A percentile compares a stretch with the other conserved stretches of the same genome.
Conservation (phyloP, 768 basidiomycete genomes). For the Pleurotus giganteus region DNA sequence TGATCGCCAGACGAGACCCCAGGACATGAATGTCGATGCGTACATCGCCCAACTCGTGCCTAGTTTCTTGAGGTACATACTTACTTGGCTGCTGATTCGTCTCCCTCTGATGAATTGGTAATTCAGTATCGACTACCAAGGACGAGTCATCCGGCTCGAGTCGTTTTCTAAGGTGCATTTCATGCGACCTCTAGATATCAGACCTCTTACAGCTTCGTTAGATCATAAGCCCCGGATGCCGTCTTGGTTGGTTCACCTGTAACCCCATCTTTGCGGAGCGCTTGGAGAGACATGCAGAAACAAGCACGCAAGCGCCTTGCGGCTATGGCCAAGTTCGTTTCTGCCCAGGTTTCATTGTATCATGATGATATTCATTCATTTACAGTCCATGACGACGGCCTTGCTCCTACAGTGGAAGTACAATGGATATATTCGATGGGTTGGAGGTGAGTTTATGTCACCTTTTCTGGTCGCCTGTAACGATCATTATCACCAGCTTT, state of each 20-base stretch:
- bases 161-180: slow-evolving; percentile 66
- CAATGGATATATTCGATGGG: slow-evolving; percentile 76
- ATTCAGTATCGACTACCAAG: slow-evolving; percentile 68
- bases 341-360: background rate
- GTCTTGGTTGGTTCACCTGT: slow-evolving; percentile 80
- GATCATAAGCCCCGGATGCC: slow-evolving; percentile 76
- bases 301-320: slow-evolving; percentile 64
- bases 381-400: slow-evolving; percentile 52
- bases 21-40: slow-evolving; percentile 35
- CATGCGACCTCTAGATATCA: background rate
- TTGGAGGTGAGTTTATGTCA: slow-evolving; percentile 46
- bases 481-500: slow-evolving; percentile 34
- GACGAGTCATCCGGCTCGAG: slow-evolving; percentile 81
- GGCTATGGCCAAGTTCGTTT: slow-evolving; percentile 62
- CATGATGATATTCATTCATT: slow-evolving; percentile 11
- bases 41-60: slow-evolving; percentile 60
- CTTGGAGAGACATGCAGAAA: slow-evolving; percentile 68
- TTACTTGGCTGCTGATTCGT: background rate
- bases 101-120: background rate
- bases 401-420: slow-evolving; percentile 66
- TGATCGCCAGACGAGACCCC: slow-evolving; percentile 20
- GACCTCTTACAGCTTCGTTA: slow-evolving; percentile 21
- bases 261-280: slow-evolving; percentile 75
- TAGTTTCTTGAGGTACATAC: slow-evolving; percentile 51
- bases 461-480: background rate